A percentile compares a stretch with the other conserved stretches of the same genome.
Evolutionary conservation across 257 asterid species (phyloP).

Genomic region (Parsonsia alboflavescens): DNA sequence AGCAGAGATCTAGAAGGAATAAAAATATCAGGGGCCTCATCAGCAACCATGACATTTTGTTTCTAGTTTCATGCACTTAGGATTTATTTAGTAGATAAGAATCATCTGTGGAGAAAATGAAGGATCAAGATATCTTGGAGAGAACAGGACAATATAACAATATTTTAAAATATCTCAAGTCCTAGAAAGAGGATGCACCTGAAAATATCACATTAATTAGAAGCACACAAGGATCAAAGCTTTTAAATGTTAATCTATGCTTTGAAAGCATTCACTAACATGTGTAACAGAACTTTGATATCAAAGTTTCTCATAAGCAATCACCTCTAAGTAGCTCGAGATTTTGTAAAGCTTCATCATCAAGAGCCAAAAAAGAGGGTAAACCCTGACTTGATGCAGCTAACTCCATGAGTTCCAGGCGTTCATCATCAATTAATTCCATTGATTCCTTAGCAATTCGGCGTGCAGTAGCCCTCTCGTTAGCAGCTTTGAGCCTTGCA

Average conservation of each 20-base stretch:
- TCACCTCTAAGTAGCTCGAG: slow-evolving; percentile 58
- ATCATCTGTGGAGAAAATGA: background rate
- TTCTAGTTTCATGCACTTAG: background rate
- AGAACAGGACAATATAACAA: background rate
- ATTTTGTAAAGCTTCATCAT: slow-evolving; percentile 50
- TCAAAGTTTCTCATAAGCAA: slow-evolving; percentile 15
- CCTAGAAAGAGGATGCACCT: background rate
- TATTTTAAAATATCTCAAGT: background rate
- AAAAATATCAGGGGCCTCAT: background rate
- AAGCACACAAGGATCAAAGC: background rate
- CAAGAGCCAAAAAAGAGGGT: slow-evolving; percentile 65
- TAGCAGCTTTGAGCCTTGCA: slow-evolving; percentile 84
- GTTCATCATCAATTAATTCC: slow-evolving; percentile 74
- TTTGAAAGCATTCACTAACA: background rate
- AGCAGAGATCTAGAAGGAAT: background rate
- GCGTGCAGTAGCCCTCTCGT: slow-evolving; percentile 76
- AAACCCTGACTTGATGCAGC: slow-evolving; percentile 57
- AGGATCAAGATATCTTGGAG: background rate
- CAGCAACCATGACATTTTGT: background rate
- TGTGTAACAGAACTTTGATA: background rate
- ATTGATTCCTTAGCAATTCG: slow-evolving; percentile 73
- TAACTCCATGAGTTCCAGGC: slow-evolving; percentile 80
- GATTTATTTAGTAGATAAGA: background rate
- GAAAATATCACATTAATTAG: background rate
- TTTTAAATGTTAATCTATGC: background rate